phyloP scores from a whole-genome alignment of 495 filamentous ascomycete genomes.

The Pseudomonodictys pantanalensis region DNA sequence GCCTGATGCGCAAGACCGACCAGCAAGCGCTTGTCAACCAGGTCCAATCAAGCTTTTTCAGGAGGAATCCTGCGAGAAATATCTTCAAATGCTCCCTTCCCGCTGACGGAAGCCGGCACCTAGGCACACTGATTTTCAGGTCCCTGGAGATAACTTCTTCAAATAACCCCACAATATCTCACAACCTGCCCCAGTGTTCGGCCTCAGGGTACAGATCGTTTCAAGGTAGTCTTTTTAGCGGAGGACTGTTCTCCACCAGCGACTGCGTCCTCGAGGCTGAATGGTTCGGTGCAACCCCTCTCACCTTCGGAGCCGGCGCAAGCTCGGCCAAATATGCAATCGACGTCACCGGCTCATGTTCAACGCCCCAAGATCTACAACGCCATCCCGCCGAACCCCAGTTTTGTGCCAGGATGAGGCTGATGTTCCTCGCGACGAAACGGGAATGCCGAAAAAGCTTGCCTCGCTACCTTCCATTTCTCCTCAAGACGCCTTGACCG shows the following conservation, averaged over 20 bases:
- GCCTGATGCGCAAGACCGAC: background rate
- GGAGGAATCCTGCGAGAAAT: background rate
- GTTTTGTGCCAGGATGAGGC: constrained; percentile 19
- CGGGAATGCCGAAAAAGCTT: constrained; percentile 20
- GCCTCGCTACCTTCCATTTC: constrained; percentile 7
- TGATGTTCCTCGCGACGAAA: constrained; percentile 3
- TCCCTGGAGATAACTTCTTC: background rate
- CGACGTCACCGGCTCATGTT: constrained; percentile 12
- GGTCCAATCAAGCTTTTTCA: background rate
- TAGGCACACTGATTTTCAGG: background rate
- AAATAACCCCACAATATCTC: background rate
- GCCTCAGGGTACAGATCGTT: background rate
- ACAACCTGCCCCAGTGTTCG: too few relatives aligned
- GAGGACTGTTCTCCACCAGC: background rate
- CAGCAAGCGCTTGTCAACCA: too few relatives aligned
- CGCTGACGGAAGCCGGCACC: background rate
- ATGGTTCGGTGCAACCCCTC: background rate
- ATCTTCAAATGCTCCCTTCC: constrained; percentile 2
- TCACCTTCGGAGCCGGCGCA: constrained; percentile 6
- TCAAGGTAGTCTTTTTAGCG: too few relatives aligned
- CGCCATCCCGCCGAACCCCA: background rate
- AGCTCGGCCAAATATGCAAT: constrained; percentile 15
- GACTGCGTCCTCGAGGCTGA: background rate
- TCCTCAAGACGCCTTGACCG: constrained; percentile 7
- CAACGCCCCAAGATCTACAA: constrained; percentile 21